Conservation (phyloP, 192 early-diverging fungal genomes). For the Haplosporangium gracile region DNA sequence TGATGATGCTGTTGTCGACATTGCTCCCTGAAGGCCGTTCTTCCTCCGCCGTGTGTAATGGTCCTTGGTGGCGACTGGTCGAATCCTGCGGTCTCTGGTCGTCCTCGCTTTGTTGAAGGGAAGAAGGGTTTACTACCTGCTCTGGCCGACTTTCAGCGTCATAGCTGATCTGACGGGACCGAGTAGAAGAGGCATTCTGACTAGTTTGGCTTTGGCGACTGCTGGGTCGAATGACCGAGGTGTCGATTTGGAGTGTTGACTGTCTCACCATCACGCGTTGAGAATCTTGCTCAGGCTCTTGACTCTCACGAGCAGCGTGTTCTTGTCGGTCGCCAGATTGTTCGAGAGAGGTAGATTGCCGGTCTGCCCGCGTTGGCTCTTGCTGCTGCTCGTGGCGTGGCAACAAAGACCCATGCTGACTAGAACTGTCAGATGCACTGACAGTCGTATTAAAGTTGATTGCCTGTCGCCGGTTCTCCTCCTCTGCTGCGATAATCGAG, state of each 20-base stretch:
- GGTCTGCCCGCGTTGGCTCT: not conserved
- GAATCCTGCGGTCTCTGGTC: not conserved
- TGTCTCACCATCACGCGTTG: not conserved
- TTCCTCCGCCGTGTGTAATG: not conserved
- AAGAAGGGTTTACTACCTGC: not conserved
- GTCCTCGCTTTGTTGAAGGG: not conserved
- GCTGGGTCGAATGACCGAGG: slow-evolving; percentile 18
- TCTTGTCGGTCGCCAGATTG: not conserved
- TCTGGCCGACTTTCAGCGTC: not conserved
- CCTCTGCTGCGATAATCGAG: slow-evolving; percentile 24
- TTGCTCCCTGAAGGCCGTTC: not conserved
- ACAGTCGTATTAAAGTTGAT: not conserved
- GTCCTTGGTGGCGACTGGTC: not conserved
- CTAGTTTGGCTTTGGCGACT: slow-evolving; percentile 15
- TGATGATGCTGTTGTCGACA: slow-evolving; percentile 11
- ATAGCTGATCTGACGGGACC: slow-evolving; percentile 11
- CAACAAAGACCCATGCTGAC: not conserved
- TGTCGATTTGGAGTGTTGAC: slow-evolving; percentile 46
- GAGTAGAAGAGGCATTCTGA: not conserved
- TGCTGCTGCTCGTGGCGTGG: not conserved
- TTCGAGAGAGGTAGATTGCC: not conserved
- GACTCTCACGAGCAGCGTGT: not conserved
- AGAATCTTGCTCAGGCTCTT: not conserved
- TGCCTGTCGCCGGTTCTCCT: slow-evolving; percentile 3
- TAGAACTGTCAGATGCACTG: not conserved